These are phyloP conservation scores for Fibroporia radiculosa DNA, from an alignment of 768 basidiomycete species.

Conservation along the genomic window DNA sequence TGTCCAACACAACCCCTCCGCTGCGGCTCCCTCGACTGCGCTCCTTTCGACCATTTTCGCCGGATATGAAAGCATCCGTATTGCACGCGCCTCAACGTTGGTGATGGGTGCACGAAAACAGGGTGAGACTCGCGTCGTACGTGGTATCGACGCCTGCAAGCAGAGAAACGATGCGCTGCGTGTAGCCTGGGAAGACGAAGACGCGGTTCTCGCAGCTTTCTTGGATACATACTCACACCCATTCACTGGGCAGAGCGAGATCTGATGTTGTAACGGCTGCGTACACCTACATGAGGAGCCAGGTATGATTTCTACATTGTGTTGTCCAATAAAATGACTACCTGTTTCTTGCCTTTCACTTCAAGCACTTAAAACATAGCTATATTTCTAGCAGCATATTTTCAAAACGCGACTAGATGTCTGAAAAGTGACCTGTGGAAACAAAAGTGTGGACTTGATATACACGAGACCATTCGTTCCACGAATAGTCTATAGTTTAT, in stretches of 20 bases:
- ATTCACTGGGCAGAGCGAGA: constrained; percentile 3
- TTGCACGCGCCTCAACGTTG: constrained; percentile 28
- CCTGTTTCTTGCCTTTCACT: too few species aligned
- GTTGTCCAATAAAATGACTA: too few species aligned
- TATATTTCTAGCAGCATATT: too few species aligned
- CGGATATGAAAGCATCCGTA: constrained; percentile 27
- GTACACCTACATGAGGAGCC: too few species aligned
- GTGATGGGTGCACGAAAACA: constrained; percentile 27
- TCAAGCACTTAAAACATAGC: too few species aligned
- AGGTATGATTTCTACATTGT: too few species aligned
- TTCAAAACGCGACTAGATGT: too few species aligned
- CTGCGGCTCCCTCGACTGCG: constrained; percentile 20
- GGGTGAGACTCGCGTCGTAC: constrained; percentile 29
- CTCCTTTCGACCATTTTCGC: constrained; percentile 24
- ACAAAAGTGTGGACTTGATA: too few species aligned
- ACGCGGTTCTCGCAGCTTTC: neutral
- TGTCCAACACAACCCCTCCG: constrained; percentile 22
- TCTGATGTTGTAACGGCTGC: too few species aligned
- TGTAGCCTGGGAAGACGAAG: neutral
- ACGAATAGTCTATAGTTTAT: too few species aligned
- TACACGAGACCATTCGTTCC: too few species aligned
- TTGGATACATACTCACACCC: neutral
- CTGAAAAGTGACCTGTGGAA: too few species aligned
- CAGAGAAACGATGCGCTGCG: constrained; percentile 19
- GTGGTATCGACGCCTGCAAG: constrained; percentile 24